Evolutionary conservation across 768 basidiomycete species (phyloP), one percentile per base, ranked within the genome.

Genomic region (Termitomyces sp.): DNA sequence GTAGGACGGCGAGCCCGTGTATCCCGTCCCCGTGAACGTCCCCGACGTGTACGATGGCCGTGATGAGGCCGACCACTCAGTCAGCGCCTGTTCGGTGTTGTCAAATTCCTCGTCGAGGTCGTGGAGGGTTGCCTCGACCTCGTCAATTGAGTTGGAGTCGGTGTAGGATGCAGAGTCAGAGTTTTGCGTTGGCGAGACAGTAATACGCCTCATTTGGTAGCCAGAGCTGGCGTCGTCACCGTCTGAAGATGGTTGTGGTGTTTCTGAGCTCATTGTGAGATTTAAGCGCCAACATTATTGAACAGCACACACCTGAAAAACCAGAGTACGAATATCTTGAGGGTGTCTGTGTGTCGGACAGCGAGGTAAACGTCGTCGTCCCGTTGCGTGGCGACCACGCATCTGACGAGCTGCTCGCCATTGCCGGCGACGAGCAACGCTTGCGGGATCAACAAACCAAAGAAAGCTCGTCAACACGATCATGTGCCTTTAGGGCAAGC

Each of bases 81-180:
- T 79, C 47, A 88, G 76, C 2, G 82, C 79, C 51, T 86, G 80
- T 63, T 90, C 85, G 0, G 85, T 79, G 43, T 80, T 76, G 55
- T 84, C 80, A 28, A 89, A 66, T 54, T 90, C 84, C 42, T 88
- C 73, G 58, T 91, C 89, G 21, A 91, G 70, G 54, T 79, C 77
- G 44, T 76, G 83, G 47, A 91, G 77, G 16, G 83, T 77, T 19
- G 81, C 83, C 67, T 90, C 87, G 17, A 91, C 87, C 67, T 90
- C 89, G 41, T 83, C 79, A 63, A 88, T 80, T 3, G 83, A 80
- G 63, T 88, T 79, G 50, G 77, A 73, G 64, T 84, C 80, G 27
- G 73, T 74, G 64, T 79, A 81, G 21, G 71, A 67, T 55, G 77
- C 73, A 28, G 64, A 55, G 64, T 74, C 55, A 64, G 74, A 64